Evolutionary conservation across 108 stramenopile genomes (phyloP), one percentile per base, ranked within the genome.

Genomic region (Cyclotella sp.): DNA sequence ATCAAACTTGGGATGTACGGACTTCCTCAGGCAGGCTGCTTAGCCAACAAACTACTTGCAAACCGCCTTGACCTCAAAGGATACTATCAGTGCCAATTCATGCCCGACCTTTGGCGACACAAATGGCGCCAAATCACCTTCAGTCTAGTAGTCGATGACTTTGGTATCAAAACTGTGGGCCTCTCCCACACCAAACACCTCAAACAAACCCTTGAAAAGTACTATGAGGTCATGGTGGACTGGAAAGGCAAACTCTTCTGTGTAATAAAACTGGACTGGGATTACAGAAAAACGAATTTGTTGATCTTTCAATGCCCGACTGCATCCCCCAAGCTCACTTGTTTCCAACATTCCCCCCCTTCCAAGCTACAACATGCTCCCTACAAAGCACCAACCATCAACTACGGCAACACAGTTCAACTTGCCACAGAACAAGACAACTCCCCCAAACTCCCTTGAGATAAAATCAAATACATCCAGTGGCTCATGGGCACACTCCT

Each of bases 401-500:
- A 19, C 0, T 70, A 39, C 0, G 68, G 68, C 18, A 28, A 9
- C 1, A 29, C 13, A 15, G 46, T 29, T 16, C 53, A 70, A 53
- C 53, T 57, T 24, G 54, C 42, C 7, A 18, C 21, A 7, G n/a
- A 28, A 2, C 12, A 0, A 3, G 76, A 77, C 22, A 30, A 42
- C 18, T 28, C 68, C 21, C 58, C 57, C 12, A 30, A 51, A 4
- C 52, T 46, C 67, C 6, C 44, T 41, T 16, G 13, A 0, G 43
- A n/a, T 0, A 53, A 68, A 19, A 68, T 55, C 26, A 67, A 51
- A n/a, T 28, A 30, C 24, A 28, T 77, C 9, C 67, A 55, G 22
- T 43, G 61, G 34, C 58, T 70, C 41, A 16, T 60, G 21, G 67
- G 76, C 19, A 67, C 40, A 6, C 59, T 77, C 19, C 49, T 77